A percentile compares a stretch with the other conserved stretches of the same genome.
Conservation (phyloP, 164 flowering plant genomes). For the Dillenia turbinata region DNA sequence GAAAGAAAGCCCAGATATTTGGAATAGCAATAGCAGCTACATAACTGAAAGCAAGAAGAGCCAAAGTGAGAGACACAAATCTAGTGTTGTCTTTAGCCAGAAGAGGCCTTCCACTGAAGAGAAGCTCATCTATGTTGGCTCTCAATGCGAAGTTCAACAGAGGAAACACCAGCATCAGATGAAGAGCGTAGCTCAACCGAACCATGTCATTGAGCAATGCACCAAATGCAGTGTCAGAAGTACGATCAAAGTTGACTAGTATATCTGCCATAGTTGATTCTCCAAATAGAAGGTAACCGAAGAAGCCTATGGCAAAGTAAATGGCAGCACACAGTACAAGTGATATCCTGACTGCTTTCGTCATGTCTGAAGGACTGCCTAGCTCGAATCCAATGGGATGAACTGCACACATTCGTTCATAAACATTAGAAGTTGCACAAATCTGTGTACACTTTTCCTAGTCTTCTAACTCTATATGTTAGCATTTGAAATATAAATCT, state of each 20-base stretch:
- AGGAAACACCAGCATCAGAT: conserved; percentile 84
- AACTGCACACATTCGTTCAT: conserved; percentile 40
- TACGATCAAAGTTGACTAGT: conserved; percentile 66
- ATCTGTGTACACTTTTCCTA: no score
- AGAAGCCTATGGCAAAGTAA: conserved; percentile 64
- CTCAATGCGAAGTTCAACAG: conserved; percentile 74
- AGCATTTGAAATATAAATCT: no score
- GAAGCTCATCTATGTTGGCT: conserved; percentile 56
- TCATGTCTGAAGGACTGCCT: conserved; percentile 51
- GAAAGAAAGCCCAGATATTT: conserved; percentile 82
- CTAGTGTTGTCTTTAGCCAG: conserved; percentile 37
- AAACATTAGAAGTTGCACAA: no score
- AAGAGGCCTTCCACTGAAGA: conserved; percentile 49
- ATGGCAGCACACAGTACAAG: conserved; percentile 58
- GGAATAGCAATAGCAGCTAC: conserved; percentile 70
- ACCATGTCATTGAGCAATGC: conserved; percentile 55
- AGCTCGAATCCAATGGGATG: conserved; percentile 81
- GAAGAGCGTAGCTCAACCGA: conserved; percentile 80
- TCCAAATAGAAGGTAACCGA: conserved; percentile 85
- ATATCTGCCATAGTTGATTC: conserved; percentile 69
- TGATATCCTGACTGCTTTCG: conserved; percentile 52
- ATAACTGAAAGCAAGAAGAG: conserved; percentile 40
- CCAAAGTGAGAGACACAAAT: conserved; percentile 43
- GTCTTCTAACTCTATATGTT: no score
- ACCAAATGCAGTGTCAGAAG: conserved; percentile 33